phyloP scores from a whole-genome alignment of 768 basidiomycete species.

The Naganishia vishniacii region DNA sequence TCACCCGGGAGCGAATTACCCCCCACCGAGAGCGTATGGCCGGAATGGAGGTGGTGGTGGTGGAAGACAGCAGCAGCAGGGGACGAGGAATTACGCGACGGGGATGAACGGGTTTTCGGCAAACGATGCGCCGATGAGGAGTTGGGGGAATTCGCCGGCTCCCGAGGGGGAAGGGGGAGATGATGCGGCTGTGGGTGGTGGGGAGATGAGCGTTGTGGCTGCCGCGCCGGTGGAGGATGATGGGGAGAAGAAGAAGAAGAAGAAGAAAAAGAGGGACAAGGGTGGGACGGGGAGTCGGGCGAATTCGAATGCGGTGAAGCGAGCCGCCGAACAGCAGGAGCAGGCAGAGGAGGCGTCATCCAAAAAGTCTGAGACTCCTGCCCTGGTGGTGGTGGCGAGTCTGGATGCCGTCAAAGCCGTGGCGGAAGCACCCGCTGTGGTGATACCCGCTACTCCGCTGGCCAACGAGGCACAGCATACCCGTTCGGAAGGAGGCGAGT shows the following conservation, averaged over 20 bases:
- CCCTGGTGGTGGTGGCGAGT: too few relatives aligned
- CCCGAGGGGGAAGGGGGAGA: slow-evolving; percentile 3
- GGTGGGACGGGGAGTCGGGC: slow-evolving; percentile 45
- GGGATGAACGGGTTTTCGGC: slow-evolving; percentile 32
- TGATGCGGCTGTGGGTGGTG: slow-evolving; percentile 1
- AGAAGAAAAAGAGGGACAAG: slow-evolving; percentile 44
- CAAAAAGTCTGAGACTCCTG: too few relatives aligned
- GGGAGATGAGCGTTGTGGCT: background rate
- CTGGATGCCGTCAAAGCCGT: background rate
- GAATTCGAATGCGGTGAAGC: slow-evolving; percentile 32
- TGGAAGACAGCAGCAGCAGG: slow-evolving; percentile 43
- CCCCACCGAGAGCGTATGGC: slow-evolving; percentile 36
- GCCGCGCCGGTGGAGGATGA: background rate
- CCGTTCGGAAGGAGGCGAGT: background rate
- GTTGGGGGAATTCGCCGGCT: slow-evolving; percentile 23
- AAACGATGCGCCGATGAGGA: slow-evolving; percentile 23
- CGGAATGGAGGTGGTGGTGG: slow-evolving; percentile 27
- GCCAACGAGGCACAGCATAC: slow-evolving; percentile 9
- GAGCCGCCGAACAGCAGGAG: background rate
- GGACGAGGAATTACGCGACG: slow-evolving; percentile 40
- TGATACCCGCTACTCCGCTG: slow-evolving; percentile 7
- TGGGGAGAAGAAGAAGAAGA: slow-evolving; percentile 37
- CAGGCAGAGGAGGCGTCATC: too few relatives aligned
- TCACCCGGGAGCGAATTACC: slow-evolving; percentile 35
- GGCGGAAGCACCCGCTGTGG: slow-evolving; percentile 1